Evolutionary conservation across 495 filamentous ascomycete species (phyloP), one percentile per base, ranked within the genome.

Genomic region (Lepidopterella palustris): DNA sequence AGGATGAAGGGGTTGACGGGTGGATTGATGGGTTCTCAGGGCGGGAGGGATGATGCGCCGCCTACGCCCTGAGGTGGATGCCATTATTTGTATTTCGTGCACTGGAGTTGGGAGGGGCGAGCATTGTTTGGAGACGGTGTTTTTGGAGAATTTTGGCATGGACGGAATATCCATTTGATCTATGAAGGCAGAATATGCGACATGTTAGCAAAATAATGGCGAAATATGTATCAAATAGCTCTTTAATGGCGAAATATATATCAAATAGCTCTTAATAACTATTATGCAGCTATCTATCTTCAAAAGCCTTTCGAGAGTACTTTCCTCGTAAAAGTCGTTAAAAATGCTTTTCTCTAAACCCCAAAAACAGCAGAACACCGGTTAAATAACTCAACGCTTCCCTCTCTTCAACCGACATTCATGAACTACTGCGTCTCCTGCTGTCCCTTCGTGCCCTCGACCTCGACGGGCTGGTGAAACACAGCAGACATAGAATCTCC

Each of bases 1-100:
- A 76, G 92, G 42, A 97, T 97, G 92, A 82, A 87, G 66, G 89
- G 88, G 5, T 71, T 97, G 25, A 84, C 88, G 5, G 84, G 87
- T 4, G 82, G 87, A 9, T 76, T 97, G 77, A 91, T 89, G 73
- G 87, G 89, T 6, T n/a, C n/a, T n/a, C n/a, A 65, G 79, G 58
- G 77, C 77, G 3, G 80, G 81, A 40, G n/a, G n/a, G 69, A 73
- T 78, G 55, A 26, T 13, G 60, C 20, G 28, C 29, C 35, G 49
- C 23, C 24, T 5, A 60, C 58, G 51, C 58, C 58, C n/a, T 60
- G 31, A 35, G 6, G 35, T 11, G 21, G 13, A 5, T 24, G 2
- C 13, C 26, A n/a, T 18, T 18, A 25, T 51, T 11, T 15, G 2
- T 3, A 3, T 13, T 13, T 15, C 10, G 35, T 15, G 13, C 18